phyloP scores from a whole-genome alignment of 192 early-diverging fungal species.

The Backusella tarrabulga region DNA sequence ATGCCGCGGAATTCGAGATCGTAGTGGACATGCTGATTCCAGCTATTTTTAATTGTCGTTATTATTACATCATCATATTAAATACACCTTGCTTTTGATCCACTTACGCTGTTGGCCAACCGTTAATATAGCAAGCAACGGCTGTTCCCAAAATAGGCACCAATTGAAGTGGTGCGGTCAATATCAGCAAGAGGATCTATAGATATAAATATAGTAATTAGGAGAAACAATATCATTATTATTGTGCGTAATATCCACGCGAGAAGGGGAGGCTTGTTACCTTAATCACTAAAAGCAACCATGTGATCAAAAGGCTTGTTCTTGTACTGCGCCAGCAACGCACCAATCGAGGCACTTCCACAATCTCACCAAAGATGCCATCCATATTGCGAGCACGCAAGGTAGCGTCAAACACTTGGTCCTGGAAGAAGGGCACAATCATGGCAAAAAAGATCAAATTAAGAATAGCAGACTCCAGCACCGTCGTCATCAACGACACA shows the following conservation, averaged over 20 bases:
- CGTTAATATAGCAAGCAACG: conserved; percentile 43
- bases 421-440: conserved; percentile 53
- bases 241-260: not conserved
- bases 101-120: conserved; percentile 42
- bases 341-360: conserved; percentile 31
- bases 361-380: conserved; percentile 37
- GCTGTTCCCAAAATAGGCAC: conserved; percentile 57
- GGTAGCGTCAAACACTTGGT: conserved; percentile 53
- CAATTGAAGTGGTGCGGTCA: conserved; percentile 59
- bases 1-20: conserved; percentile 47
- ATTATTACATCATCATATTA: too few relatives aligned
- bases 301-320: conserved; percentile 33
- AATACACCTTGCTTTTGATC: not conserved
- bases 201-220: not conserved
- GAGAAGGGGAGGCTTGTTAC: not conserved
- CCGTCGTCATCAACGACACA: conserved; percentile 48
- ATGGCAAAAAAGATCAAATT: conserved; percentile 56
- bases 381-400: conserved; percentile 35
- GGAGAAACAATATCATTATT: not conserved
- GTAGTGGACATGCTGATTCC: conserved; percentile 46
- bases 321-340: conserved; percentile 41
- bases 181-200: conserved; percentile 45
- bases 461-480: conserved; percentile 48
- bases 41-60: conserved; percentile 15
- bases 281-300: conserved; percentile 29